Percentiles rank a stretch among this genome's conserved stretches.
These are phyloP conservation scores for Phytophthora constricta DNA, from an alignment of 352 stramenopile species.

Conservation along the genomic window DNA sequence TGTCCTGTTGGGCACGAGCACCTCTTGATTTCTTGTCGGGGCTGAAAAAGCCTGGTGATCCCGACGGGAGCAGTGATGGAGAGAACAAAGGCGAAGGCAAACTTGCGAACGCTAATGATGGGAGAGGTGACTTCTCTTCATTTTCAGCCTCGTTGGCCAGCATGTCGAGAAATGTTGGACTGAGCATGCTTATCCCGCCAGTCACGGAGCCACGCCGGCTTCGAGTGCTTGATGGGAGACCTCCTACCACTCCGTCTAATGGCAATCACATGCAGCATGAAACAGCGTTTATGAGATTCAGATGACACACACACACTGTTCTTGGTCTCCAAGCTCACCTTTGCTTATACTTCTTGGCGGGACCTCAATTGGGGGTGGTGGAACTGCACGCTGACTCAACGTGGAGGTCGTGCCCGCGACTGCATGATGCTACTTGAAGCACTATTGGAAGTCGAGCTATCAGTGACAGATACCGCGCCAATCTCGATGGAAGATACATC, in stretches of 20 bases:
- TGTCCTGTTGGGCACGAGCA: constrained; percentile 26
- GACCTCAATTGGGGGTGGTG: constrained; percentile 74
- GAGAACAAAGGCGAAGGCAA: constrained; percentile 53
- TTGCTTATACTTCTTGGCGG: constrained; percentile 38
- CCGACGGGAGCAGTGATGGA: constrained; percentile 33
- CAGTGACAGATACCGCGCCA: constrained; percentile 1
- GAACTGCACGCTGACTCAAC: constrained; percentile 60
- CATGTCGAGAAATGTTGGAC: constrained; percentile 80
- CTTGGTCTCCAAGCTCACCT: constrained; percentile 35
- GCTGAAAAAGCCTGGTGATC: constrained; percentile 40
- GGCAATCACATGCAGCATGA: constrained; percentile 10
- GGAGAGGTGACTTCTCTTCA: constrained; percentile 63
- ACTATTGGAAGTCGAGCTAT: constrained; percentile 8
- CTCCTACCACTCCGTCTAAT: constrained; percentile 26
- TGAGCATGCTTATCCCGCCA: constrained; percentile 58
- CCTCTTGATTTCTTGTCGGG: constrained; percentile 36
- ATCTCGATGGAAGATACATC: constrained; percentile 77
- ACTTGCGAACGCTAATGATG: constrained; percentile 40
- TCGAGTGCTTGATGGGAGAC: constrained; percentile 30
- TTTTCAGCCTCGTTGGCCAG: constrained; percentile 51
- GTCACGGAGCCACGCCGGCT: constrained; percentile 33
- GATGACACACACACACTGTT: constrained; percentile 8
- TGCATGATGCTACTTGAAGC: constrained; percentile 1
- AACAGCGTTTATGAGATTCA: constrained; percentile 28
- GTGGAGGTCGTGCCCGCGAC: constrained; percentile 19